Conservation (phyloP, 805 yeast genomes). For the Candida arabinofermentans region DNA sequence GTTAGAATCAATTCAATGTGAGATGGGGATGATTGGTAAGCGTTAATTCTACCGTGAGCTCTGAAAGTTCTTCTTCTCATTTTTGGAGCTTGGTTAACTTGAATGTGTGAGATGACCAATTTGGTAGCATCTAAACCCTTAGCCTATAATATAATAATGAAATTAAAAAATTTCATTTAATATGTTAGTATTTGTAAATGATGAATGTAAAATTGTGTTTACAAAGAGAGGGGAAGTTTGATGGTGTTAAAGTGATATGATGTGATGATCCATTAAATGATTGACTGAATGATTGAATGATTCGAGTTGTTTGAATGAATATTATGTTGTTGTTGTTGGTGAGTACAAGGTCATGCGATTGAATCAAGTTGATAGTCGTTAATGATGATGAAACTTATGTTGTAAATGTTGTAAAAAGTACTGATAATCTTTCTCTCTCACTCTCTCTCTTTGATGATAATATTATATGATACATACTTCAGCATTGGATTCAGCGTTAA, state of each 20-base stretch:
- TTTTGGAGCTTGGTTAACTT: slow-evolving; percentile 99
- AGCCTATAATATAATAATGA: slow-evolving; percentile 40
- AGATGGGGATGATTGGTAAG: slow-evolving; percentile 97
- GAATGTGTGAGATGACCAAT: slow-evolving; percentile 95
- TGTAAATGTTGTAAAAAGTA: not conserved
- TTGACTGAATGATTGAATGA: too few species aligned
- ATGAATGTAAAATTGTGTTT: too few species aligned
- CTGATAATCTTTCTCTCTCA: too few species aligned
- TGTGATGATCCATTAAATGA: too few species aligned
- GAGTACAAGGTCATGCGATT: too few species aligned
- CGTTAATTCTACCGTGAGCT: slow-evolving; percentile 99
- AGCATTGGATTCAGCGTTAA: slow-evolving; percentile 98
- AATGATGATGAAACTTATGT: too few species aligned
- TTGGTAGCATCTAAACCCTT: slow-evolving; percentile 96
- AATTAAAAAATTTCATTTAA: slow-evolving; percentile 8
- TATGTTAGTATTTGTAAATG: slow-evolving; percentile 14
- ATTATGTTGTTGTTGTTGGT: too few species aligned
- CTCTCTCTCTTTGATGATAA: not conserved
- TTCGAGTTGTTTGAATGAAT: too few species aligned
- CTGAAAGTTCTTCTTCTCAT: slow-evolving; percentile 99
- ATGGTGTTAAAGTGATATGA: too few species aligned
- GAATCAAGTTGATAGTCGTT: too few species aligned
- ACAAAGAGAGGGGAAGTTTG: too few species aligned
- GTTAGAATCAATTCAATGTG: slow-evolving; percentile 97
- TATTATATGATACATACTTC: slow-evolving; percentile 48